These are phyloP conservation scores for Conidiobolus incongruus DNA, from an alignment of 371 early-diverging fungal genomes.

Conservation along the genomic window DNA sequence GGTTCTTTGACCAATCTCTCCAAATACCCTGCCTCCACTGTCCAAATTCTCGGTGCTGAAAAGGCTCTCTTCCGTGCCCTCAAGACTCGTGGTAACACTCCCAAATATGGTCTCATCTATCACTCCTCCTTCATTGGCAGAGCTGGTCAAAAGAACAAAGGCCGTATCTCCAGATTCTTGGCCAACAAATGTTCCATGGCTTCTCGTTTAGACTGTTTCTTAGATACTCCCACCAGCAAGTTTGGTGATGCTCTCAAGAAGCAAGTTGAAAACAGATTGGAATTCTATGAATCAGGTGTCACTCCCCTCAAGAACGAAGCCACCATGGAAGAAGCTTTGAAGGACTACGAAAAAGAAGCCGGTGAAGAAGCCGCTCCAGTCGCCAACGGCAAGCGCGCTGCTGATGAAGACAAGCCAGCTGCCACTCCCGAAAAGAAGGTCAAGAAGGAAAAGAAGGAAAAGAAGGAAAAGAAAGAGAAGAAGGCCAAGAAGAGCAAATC, in stretches of 20 bases:
- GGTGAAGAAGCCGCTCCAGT: too few species aligned
- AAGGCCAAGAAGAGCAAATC: conserved; percentile 7
- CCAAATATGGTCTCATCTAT: conserved; percentile 93
- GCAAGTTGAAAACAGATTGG: conserved; percentile 91
- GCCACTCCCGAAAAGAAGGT: conserved; percentile 7
- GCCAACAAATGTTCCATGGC: conserved; percentile 85
- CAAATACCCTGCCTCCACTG: conserved; percentile 94
- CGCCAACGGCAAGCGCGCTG: conserved; percentile 12
- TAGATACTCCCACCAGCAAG: conserved; percentile 55
- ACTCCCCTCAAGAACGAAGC: conserved; percentile 78
- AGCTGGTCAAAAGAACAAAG: conserved; percentile 68
- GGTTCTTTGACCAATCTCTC: conserved; percentile 92
- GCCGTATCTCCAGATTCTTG: conserved; percentile 68
- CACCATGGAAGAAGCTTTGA: conserved; percentile 57
- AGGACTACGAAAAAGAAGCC: too few species aligned
- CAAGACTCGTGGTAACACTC: conserved; percentile 85
- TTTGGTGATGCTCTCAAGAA: conserved; percentile 91
- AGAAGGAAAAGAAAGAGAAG: conserved; percentile 6
- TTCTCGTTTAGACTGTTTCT: conserved; percentile 91
- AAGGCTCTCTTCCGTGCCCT: conserved; percentile 89
- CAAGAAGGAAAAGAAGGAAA: conserved; percentile 12
- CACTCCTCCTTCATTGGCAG: conserved; percentile 76
- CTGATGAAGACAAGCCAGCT: conserved; percentile 6
- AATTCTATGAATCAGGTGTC: conserved; percentile 77
- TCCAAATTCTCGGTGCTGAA: conserved; percentile 98